These are phyloP conservation scores for Aspergillus alliaceus DNA, from an alignment of 2,329 filamentous ascomycete genomes.

Conservation along the genomic window DNA sequence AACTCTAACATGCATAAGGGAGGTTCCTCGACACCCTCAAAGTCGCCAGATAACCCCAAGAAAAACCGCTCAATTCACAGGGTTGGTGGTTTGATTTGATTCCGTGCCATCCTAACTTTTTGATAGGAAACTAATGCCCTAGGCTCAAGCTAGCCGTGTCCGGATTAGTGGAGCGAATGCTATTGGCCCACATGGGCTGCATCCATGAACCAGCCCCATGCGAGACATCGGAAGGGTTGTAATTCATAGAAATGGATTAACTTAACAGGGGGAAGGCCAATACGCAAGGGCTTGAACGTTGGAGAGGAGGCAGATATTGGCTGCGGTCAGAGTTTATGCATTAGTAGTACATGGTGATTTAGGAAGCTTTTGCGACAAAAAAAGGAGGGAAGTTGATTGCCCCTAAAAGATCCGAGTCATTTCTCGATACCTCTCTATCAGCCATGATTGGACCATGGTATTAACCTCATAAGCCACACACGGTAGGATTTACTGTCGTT, in stretches of 20 bases:
- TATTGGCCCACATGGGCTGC: not conserved
- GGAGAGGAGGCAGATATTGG: not conserved
- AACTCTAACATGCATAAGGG: not conserved
- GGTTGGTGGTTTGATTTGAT: not conserved
- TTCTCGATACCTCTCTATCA: not conserved
- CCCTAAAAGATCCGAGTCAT: conserved; percentile 4
- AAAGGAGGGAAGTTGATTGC: no score
- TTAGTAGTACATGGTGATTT: not conserved
- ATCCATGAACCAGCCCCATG: not conserved
- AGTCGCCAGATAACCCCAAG: not conserved
- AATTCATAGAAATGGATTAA: not conserved
- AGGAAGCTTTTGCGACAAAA: not conserved
- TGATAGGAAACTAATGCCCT: not conserved
- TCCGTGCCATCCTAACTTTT: not conserved
- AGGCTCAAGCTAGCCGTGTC: not conserved
- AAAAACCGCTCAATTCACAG: not conserved
- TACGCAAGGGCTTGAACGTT: no score
- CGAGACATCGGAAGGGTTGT: not conserved
- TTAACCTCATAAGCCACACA: not conserved
- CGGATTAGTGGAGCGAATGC: not conserved
- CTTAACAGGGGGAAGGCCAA: not conserved
- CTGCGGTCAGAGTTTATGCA: not conserved
- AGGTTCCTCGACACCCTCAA: not conserved
- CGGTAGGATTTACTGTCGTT: not conserved
- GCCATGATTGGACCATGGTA: not conserved